Evolutionary conservation across 148 eudicot species (phyloP).

Genomic region (Selenicereus undatus): DNA sequence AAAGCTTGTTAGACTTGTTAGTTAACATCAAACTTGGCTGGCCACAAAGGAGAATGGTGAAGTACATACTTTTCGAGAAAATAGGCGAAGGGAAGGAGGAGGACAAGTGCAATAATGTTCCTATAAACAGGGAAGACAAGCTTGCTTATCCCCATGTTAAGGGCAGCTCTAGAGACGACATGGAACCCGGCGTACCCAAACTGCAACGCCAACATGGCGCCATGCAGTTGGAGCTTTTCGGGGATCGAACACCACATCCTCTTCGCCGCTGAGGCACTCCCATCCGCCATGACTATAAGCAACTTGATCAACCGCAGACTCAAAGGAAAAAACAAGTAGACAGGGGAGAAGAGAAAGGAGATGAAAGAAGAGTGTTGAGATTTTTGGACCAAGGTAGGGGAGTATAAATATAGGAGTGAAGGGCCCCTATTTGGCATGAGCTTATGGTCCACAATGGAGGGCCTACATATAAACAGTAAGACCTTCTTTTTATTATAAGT

Average conservation of each 20-base stretch:
- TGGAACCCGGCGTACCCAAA: slow-evolving; percentile 94
- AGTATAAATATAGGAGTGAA: slow-evolving; percentile 52
- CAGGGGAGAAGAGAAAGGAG: slow-evolving; percentile 2
- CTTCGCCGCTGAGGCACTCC: slow-evolving; percentile 25
- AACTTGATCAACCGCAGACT: slow-evolving; percentile 1
- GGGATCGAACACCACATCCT: slow-evolving; percentile 66
- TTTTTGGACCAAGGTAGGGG: slow-evolving; percentile 30
- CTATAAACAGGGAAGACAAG: slow-evolving; percentile 88
- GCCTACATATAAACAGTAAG: slow-evolving; percentile 14
- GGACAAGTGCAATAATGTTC: slow-evolving; percentile 75
- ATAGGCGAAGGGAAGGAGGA: slow-evolving; percentile 87
- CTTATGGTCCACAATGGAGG: slow-evolving; percentile 32
- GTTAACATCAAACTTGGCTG: neutral
- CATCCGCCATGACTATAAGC: slow-evolving; percentile 54
- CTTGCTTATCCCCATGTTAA: slow-evolving; percentile 97
- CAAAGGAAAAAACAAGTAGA: neutral
- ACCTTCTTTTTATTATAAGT: slow-evolving; percentile 28
- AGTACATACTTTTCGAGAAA: slow-evolving; percentile 76
- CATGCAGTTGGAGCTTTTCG: slow-evolving; percentile 73
- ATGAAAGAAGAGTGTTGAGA: slow-evolving; percentile 25
- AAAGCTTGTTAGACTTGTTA: neutral
- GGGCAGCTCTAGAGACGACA: slow-evolving; percentile 95
- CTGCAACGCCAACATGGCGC: slow-evolving; percentile 89
- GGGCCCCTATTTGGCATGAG: slow-evolving; percentile 19
- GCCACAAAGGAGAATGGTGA: neutral